phyloP scores from a whole-genome alignment of 2,329 filamentous ascomycete species.

The Penicillium expansum region DNA sequence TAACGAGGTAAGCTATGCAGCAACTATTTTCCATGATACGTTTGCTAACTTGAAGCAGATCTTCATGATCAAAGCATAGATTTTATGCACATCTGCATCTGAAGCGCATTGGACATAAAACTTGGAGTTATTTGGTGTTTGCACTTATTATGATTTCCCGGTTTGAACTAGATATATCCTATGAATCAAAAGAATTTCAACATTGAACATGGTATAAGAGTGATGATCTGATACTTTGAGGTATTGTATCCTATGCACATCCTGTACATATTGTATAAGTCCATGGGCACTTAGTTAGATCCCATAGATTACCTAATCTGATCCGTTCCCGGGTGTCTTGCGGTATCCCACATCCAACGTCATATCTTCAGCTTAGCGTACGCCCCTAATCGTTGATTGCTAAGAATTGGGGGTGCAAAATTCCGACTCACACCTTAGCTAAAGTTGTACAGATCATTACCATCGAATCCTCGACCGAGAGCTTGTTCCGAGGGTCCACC shows the following conservation, averaged over 20 bases:
- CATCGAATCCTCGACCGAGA: not conserved
- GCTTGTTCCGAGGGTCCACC: not conserved
- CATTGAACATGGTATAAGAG: not conserved
- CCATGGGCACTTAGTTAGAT: no score
- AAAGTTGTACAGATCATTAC: not conserved
- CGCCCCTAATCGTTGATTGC: not conserved
- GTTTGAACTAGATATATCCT: slow-evolving; percentile 6
- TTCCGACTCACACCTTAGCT: not conserved
- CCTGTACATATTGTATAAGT: no score
- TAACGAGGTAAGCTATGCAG: slow-evolving; percentile 66
- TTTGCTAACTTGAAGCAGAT: slow-evolving; percentile 17
- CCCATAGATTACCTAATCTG: slow-evolving; percentile 2
- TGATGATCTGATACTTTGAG: not conserved
- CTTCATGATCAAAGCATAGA: slow-evolving; percentile 28
- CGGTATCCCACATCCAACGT: slow-evolving; percentile 3
- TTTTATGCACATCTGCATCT: slow-evolving; percentile 5
- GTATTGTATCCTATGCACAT: no score
- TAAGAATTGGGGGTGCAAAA: not conserved
- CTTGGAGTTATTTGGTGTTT: slow-evolving; percentile 6
- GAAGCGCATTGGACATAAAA: slow-evolving; percentile 9
- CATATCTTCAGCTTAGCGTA: not conserved
- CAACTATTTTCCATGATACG: not conserved
- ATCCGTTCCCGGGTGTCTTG: not conserved
- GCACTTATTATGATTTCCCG: not conserved
- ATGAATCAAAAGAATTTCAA: slow-evolving; percentile 1